Percentiles rank a stretch among this genome's conserved stretches.
phyloP scores from a whole-genome alignment of 2,329 filamentous ascomycete species.

The Aspergillus bombycis region DNA sequence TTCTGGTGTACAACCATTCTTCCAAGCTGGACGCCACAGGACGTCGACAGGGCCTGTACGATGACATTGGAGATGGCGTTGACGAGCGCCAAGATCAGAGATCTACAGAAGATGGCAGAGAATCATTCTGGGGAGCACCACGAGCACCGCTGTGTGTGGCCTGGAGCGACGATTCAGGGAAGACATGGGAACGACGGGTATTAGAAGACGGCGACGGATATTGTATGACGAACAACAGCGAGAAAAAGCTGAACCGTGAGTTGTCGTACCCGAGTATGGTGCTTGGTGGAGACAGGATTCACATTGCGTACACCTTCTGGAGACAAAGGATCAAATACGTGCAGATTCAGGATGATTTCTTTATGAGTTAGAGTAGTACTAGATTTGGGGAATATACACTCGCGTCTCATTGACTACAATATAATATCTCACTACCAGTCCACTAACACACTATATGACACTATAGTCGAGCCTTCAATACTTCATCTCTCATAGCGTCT shows the following conservation, averaged over 20 bases:
- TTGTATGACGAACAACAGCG: background rate
- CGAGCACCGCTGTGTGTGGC: background rate
- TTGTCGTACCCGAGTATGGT: background rate
- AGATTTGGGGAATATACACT: background rate
- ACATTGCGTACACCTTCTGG: background rate
- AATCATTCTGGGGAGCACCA: background rate
- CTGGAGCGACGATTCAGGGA: background rate
- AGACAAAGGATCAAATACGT: background rate
- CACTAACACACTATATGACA: no score
- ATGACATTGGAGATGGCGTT: background rate
- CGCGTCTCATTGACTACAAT: rapidly evolving
- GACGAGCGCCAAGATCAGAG: background rate
- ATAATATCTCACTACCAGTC: background rate
- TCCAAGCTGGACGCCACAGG: background rate
- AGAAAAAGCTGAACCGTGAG: background rate
- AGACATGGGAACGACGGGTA: background rate
- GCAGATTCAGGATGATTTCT: background rate
- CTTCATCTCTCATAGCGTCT: no score
- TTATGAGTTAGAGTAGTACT: background rate
- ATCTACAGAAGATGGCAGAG: background rate
- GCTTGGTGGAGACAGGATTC: background rate
- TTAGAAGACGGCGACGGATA: background rate
- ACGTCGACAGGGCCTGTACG: background rate
- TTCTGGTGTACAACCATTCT: background rate
- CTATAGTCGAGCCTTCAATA: no score